phyloP scores from a whole-genome alignment of 495 filamentous ascomycete genomes.

The Haplographium delicatum region DNA sequence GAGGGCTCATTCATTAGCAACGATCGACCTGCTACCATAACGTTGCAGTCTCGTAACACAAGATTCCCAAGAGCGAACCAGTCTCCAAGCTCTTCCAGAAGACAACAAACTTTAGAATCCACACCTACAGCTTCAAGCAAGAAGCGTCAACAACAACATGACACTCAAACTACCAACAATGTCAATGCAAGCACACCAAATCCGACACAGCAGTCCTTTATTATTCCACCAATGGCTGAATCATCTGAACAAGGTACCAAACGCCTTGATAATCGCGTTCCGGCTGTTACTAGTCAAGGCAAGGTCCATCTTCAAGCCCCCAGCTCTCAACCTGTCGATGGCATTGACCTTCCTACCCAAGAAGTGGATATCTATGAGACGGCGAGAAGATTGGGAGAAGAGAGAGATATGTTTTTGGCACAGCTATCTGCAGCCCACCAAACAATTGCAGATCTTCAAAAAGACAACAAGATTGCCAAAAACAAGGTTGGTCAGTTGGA shows the following conservation, averaged over 20 bases:
- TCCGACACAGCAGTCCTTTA: constrained; percentile 34
- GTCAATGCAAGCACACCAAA: constrained; percentile 2
- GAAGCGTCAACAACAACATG: background rate
- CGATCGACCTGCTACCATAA: constrained; percentile 28
- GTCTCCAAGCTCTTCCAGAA: constrained; percentile 1
- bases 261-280: constrained; percentile 14
- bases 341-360: constrained; percentile 4
- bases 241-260: constrained; percentile 36
- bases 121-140: background rate
- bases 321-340: background rate
- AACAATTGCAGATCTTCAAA: too few relatives aligned
- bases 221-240: constrained; percentile 33
- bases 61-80: constrained; percentile 9
- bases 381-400: constrained; percentile 24
- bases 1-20: constrained; percentile 27
- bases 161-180: background rate
- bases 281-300: background rate
- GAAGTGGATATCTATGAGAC: constrained; percentile 15
- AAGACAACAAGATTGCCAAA: too few relatives aligned
- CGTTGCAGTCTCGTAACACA: constrained; percentile 24
- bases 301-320: background rate
- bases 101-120: background rate
- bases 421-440: too few relatives aligned
- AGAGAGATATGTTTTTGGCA: too few relatives aligned
- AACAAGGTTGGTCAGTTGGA: too few relatives aligned